Conservation (phyloP, 1,139 yeast genomes). For the Taphrina pruni region DNA sequence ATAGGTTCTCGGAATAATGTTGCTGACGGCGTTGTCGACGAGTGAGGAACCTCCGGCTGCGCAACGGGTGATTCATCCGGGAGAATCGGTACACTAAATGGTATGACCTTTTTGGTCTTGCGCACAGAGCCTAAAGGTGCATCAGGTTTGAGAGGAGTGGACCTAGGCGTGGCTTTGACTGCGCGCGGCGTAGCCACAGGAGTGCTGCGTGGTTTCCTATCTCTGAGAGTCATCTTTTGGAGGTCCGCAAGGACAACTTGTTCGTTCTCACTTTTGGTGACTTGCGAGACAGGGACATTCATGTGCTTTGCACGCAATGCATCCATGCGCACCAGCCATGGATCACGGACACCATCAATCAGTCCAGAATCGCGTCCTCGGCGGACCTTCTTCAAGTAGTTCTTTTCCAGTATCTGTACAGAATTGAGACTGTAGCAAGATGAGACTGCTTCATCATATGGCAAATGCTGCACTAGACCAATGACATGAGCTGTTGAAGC, state of each 20-base stretch:
- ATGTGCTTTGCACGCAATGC: conserved; percentile 7
- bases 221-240: conserved; percentile 41
- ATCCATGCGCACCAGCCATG: conserved; percentile 22
- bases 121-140: not conserved
- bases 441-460: not conserved
- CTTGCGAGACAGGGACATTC: not conserved
- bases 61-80: not conserved
- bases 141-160: conserved; percentile 7
- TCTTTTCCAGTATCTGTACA: conserved; percentile 18
- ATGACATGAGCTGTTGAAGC: conserved; percentile 79
- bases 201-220: conserved; percentile 29
- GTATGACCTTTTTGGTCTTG: not conserved
- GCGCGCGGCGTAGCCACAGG: conserved; percentile 25
- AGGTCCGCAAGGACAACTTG: not conserved
- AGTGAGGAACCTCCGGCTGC: not conserved
- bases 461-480: conserved; percentile 52
- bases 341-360: not conserved
- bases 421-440: conserved; percentile 10
- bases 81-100: not conserved
- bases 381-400: conserved; percentile 13
- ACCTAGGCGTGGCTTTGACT: conserved; percentile 5
- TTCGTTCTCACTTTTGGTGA: not conserved
- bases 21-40: not conserved
- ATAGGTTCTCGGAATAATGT: not conserved
- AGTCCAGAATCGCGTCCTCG: conserved; percentile 6